Evolutionary conservation across 2,329 filamentous ascomycete genomes (phyloP).

Genomic region (Chaetomium sp.): DNA sequence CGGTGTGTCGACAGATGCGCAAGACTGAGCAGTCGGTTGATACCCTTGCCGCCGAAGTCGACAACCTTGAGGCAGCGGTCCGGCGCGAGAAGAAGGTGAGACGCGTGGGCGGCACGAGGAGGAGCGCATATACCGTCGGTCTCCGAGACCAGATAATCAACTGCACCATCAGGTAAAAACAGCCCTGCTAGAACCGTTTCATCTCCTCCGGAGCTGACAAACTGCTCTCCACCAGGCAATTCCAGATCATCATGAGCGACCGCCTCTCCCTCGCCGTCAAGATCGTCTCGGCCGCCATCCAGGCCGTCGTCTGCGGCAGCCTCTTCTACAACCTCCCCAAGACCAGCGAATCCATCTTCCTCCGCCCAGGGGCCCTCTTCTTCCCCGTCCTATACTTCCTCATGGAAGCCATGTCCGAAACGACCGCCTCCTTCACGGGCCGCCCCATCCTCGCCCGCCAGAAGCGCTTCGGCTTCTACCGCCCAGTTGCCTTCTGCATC

Average conservation of each 20-base stretch:
- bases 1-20: slow-evolving; percentile 6
- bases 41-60: slow-evolving; percentile 1
- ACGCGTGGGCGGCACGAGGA: not conserved
- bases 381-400: slow-evolving; percentile 15
- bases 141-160: slow-evolving; percentile 9
- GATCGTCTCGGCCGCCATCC: slow-evolving; percentile 6
- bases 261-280: slow-evolving; percentile 14
- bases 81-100: slow-evolving; percentile 9
- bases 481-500: slow-evolving; percentile 9
- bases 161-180: slow-evolving; percentile 10
- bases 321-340: slow-evolving; percentile 13
- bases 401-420: slow-evolving; percentile 17
- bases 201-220: not conserved
- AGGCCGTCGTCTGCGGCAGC: slow-evolving; percentile 15
- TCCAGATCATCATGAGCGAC: slow-evolving; percentile 15
- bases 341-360: slow-evolving; percentile 11
- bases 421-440: slow-evolving; percentile 13
- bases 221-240: not conserved
- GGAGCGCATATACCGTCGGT: slow-evolving; percentile 11
- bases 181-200: not conserved
- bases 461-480: slow-evolving; percentile 18
- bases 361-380: slow-evolving; percentile 11
- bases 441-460: slow-evolving; percentile 16
- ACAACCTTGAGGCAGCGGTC: not conserved
- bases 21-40: not conserved